Evolutionary conservation across 2,329 filamentous ascomycete genomes (phyloP), one percentile per base, ranked within the genome.

Genomic region (Claviceps citrina): DNA sequence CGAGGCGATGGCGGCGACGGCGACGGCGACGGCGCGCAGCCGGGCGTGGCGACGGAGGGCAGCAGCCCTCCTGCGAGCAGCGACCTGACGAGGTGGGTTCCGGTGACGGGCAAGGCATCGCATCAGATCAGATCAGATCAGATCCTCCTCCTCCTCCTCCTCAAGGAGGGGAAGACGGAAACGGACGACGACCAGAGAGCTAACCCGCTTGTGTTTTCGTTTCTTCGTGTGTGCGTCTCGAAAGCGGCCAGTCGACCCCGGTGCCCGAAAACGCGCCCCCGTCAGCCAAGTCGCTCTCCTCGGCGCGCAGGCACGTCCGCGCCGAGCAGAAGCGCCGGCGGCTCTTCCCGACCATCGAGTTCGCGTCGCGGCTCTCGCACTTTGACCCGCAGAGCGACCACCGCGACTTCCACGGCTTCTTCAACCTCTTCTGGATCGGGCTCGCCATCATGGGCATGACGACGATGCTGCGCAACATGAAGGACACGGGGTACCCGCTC

Each of bases 371-470:
- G 42, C 80, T 96, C 18, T 96, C 89, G 15, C 89, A 98, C 63
- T 94, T 98, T 57, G 91, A 98, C 55, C 86, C 87, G 0, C 72
- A 76, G 37, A 93, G 84, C 60, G 86, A 94, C 53, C 87, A 96
- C 58, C 78, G 78, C 53, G 86, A 98, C 61, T 98, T 98, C 58
- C 78, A 85, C 51, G 91, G 91, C 55, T 98, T 98, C 71, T 98
- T 95, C 64, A 84, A 91, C 40, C 73, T 98, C 28, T 98, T 98
- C 64, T 98, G 91, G 91, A 89, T 98, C 48, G 85, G 85, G 8
- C 69, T 98, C 44, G 84, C 84, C 49, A 93, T 98, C 59, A 94
- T 98, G 87, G 85, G 87, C 52, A 80, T 94, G 46, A 96, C 89
- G 3, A 84, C 84, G n/a, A 84, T 86, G 68, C 63, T 95, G 53